Conservation (phyloP, 306 rosid genomes). For the Sechiopsis laciniata region DNA sequence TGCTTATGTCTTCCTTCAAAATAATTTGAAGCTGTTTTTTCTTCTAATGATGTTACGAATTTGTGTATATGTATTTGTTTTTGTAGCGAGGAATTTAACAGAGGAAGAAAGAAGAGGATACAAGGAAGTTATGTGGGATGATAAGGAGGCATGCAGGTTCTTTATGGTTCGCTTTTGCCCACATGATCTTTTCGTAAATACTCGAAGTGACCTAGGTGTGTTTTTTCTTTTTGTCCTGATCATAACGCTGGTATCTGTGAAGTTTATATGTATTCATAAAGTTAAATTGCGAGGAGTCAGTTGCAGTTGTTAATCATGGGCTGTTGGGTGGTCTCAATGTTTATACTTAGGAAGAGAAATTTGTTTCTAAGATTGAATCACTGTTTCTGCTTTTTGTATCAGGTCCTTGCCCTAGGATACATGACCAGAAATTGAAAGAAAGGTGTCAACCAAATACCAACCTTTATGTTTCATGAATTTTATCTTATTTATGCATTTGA, state of each 20-base stretch:
- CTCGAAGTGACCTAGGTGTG: conserved; percentile 94
- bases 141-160: conserved; percentile 83
- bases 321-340: background rate
- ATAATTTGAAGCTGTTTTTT: background rate
- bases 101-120: conserved; percentile 83
- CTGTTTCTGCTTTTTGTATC: conserved; percentile 24
- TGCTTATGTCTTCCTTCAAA: background rate
- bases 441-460: conserved; percentile 40
- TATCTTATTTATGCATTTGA: background rate
- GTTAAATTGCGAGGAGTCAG: background rate
- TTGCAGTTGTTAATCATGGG: background rate
- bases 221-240: background rate
- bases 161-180: conserved; percentile 99
- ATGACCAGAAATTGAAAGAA: conserved; percentile 92
- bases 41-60: background rate
- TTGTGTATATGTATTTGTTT: conserved; percentile 15
- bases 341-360: conserved; percentile 26
- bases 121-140: conserved; percentile 86
- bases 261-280: background rate
- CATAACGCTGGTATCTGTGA: background rate
- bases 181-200: conserved; percentile 93
- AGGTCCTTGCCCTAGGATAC: conserved; percentile 88
- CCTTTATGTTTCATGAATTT: background rate
- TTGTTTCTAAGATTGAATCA: conserved; percentile 3
- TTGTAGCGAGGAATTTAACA: conserved; percentile 81